Evolutionary conservation across 805 yeast genomes (phyloP).

Genomic region (Scheffersomyces lignosus): DNA sequence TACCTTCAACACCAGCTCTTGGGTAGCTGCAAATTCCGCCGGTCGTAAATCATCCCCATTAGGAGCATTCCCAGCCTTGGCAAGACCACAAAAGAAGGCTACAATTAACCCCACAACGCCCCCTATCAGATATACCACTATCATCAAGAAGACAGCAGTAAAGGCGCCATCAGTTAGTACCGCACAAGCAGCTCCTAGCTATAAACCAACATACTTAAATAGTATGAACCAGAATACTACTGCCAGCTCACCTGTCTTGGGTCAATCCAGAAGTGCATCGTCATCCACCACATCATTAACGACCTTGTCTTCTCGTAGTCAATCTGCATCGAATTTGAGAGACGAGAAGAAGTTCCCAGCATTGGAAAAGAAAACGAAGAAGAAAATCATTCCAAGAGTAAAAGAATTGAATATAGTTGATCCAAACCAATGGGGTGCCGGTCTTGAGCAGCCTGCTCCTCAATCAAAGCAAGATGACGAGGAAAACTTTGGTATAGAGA

Average conservation of each 20-base stretch:
- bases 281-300: slow-evolving; percentile 18
- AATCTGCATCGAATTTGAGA: slow-evolving; percentile 21
- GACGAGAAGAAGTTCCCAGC: slow-evolving; percentile 48
- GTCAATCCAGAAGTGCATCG: slow-evolving; percentile 1
- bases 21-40: slow-evolving; percentile 6
- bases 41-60: slow-evolving; percentile 10
- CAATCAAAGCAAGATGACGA: too few species aligned
- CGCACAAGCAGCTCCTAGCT: slow-evolving; percentile 19
- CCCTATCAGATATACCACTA: slow-evolving; percentile 37
- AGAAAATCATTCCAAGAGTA: slow-evolving; percentile 54
- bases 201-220: slow-evolving; percentile 34
- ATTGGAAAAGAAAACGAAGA: slow-evolving; percentile 38
- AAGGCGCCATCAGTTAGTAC: slow-evolving; percentile 13
- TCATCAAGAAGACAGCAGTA: slow-evolving; percentile 19
- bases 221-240: slow-evolving; percentile 11
- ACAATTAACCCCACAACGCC: slow-evolving; percentile 15
- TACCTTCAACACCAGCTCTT: slow-evolving; percentile 10
- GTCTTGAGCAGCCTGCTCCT: slow-evolving; percentile 2
- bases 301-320: slow-evolving; percentile 15
- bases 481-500: slow-evolving; percentile 3
- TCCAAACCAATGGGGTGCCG: slow-evolving; percentile 28
- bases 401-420: slow-evolving; percentile 39
- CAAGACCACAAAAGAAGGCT: slow-evolving; percentile 23
- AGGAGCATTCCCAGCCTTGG: slow-evolving; percentile 36
- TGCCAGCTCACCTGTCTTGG: slow-evolving; percentile 28